phyloP scores from a whole-genome alignment of 345 rosid species.

The Eutrema yunnanense region DNA sequence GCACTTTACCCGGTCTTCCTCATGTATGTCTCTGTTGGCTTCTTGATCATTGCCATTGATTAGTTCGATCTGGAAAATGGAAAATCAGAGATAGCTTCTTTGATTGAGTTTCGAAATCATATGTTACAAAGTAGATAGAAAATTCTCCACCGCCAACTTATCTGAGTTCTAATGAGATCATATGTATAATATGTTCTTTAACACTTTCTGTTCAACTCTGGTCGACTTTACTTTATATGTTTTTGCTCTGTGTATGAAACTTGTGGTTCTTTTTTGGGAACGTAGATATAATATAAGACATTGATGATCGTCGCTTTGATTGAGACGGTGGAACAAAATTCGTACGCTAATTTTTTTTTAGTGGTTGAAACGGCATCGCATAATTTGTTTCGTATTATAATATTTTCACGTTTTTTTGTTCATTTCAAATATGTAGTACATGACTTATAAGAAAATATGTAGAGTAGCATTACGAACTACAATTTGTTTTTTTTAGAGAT shows the following conservation, averaged over 20 bases:
- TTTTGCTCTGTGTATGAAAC: background rate
- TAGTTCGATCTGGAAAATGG: slow-evolving; percentile 12
- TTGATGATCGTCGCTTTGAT: background rate
- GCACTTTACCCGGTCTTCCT: slow-evolving; percentile 93
- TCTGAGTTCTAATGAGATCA: slow-evolving; percentile 19
- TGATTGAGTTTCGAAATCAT: background rate
- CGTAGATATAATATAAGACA: background rate
- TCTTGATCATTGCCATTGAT: slow-evolving; percentile 87
- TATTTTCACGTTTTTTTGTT: too few species aligned
- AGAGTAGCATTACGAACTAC: too few species aligned
- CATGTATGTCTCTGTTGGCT: slow-evolving; percentile 95
- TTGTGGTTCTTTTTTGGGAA: background rate
- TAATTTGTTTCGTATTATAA: too few species aligned
- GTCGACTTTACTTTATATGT: slow-evolving; percentile 1
- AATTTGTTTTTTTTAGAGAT: too few species aligned
- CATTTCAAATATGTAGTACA: too few species aligned
- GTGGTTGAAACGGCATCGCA: too few species aligned
- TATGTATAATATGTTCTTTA: slow-evolving; percentile 20
- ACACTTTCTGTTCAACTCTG: background rate
- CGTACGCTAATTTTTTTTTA: background rate
- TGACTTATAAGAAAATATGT: too few species aligned
- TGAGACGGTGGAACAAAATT: background rate
- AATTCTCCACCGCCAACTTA: background rate
- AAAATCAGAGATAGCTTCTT: background rate
- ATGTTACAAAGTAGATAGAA: slow-evolving; percentile 25